These are phyloP conservation scores for Juglanconis juglandina DNA, from an alignment of 2,329 filamentous ascomycete species.

Conservation along the genomic window DNA sequence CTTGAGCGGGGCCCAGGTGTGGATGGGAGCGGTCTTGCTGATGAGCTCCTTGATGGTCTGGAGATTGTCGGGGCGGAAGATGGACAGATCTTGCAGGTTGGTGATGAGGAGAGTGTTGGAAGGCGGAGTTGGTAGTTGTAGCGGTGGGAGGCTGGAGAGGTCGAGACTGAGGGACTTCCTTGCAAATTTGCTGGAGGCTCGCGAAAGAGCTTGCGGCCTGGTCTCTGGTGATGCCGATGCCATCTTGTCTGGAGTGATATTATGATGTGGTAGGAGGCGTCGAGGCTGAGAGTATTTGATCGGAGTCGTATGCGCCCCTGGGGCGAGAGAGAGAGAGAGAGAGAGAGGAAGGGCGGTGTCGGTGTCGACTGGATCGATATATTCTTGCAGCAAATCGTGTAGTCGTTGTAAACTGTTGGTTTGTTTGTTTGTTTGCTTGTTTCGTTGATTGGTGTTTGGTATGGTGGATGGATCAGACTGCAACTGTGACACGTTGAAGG, in stretches of 20 bases:
- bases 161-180: conserved; percentile 63
- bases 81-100: conserved; percentile 68
- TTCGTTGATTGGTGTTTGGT: too few species aligned
- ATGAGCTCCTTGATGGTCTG: conserved; percentile 71
- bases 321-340: neutral
- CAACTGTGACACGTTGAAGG: too few species aligned
- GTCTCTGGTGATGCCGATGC: conserved; percentile 18
- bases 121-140: conserved; percentile 68
- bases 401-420: too few species aligned
- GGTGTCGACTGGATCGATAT: too few species aligned
- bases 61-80: conserved; percentile 73
- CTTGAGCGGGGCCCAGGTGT: conserved; percentile 76
- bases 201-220: conserved; percentile 29
- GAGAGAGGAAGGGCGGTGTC: too few species aligned
- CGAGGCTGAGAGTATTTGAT: neutral
- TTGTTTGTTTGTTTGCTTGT: too few species aligned
- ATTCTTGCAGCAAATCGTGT: too few species aligned
- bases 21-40: conserved; percentile 64
- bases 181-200: conserved; percentile 45
- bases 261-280: too few species aligned
- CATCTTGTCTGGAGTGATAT: conserved; percentile 12
- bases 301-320: neutral
- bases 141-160: conserved; percentile 67
- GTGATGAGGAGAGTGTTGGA: conserved; percentile 84
- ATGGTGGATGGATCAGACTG: too few species aligned